Base-by-base conservation (phyloP, 495 filamentous ascomycete species). In the Penicillium soppii region DNA sequence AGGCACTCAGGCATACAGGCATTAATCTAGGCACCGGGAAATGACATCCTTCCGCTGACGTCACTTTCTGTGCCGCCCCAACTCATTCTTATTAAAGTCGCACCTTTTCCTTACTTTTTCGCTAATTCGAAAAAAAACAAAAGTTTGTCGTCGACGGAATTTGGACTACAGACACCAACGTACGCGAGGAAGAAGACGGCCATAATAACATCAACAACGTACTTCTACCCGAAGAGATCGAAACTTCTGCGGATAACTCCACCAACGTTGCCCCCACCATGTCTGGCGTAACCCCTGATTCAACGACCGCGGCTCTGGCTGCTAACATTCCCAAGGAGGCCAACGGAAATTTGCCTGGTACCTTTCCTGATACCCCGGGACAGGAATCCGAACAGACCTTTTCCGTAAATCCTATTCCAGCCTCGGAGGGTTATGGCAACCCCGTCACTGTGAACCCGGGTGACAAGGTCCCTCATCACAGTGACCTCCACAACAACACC, bases 91-190 rank as follows among this genome's bases (percentile, higher is more conserved):
- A 25, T 41, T 49, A 41, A 49, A 22, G 40, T 50, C 51, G 57
- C 49, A 32, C 37, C 39, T 50, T 49, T 22, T 43, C 29, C 41
- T 33, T 37, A 35, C 27, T 50, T 21, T 8, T 36, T 33, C 41
- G 29, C 61, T 64, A 47, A 64, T n/a, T n/a, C 54, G 22, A 45
- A 21, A 35, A 45, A n/a, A 20, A 22, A 3, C 7, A 43, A 7
- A 64, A 96, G 90, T 97, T 95, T 71, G 88, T 97, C 56, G 92
- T 95, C 38, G 91, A 98, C 80, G 85, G 83, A 36, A 79, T 74
- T 51, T 98, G 94, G 94, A 83, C 80, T 19, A 88, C 84, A 54
- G 88, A 96, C 65, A 83, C 82, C 58, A 80, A 82, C 43, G 85
- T 82, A 19, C 88, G 88, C 22, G 82, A 88, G 69, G 90, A 95